A percentile compares a stretch with the other conserved stretches of the same genome.
Conservation (phyloP, 352 stramenopile genomes). For the Phytophthora rubi region DNA sequence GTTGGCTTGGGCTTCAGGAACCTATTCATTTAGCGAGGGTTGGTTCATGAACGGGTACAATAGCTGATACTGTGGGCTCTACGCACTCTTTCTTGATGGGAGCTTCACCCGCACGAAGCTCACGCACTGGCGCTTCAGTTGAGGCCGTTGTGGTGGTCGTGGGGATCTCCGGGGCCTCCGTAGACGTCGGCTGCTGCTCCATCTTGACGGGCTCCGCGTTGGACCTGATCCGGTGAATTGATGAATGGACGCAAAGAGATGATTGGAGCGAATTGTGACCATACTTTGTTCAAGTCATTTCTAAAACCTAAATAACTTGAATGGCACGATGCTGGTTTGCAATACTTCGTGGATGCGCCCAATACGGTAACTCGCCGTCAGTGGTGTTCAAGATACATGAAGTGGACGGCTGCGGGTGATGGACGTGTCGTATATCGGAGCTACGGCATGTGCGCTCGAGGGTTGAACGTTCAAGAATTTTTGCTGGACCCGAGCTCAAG, state of each 20-base stretch:
- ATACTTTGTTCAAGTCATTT: not conserved
- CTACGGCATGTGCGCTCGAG: too few species aligned
- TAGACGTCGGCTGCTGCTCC: slow-evolving; percentile 20
- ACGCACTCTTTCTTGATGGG: slow-evolving; percentile 59
- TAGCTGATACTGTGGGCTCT: slow-evolving; percentile 10
- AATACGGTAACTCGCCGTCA: too few species aligned
- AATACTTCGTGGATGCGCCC: too few species aligned
- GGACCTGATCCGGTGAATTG: not conserved
- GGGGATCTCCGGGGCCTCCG: not conserved
- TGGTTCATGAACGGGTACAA: slow-evolving; percentile 4
- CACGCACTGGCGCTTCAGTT: slow-evolving; percentile 16
- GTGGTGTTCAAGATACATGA: too few species aligned
- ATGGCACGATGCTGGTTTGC: too few species aligned
- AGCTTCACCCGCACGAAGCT: slow-evolving; percentile 38
- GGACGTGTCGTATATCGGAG: too few species aligned
- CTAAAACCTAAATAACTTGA: too few species aligned
- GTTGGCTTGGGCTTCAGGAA: slow-evolving; percentile 65
- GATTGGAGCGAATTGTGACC: not conserved
- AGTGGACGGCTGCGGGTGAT: too few species aligned
- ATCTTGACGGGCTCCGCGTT: slow-evolving; percentile 11
- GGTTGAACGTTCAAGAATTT: too few species aligned
- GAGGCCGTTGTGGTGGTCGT: not conserved
- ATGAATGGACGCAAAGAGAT: slow-evolving; percentile 32
- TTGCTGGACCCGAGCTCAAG: too few species aligned
- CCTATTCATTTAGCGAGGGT: slow-evolving; percentile 27